Conservation (phyloP, 345 rosid genomes). For the Eucalyptus sp. region DNA sequence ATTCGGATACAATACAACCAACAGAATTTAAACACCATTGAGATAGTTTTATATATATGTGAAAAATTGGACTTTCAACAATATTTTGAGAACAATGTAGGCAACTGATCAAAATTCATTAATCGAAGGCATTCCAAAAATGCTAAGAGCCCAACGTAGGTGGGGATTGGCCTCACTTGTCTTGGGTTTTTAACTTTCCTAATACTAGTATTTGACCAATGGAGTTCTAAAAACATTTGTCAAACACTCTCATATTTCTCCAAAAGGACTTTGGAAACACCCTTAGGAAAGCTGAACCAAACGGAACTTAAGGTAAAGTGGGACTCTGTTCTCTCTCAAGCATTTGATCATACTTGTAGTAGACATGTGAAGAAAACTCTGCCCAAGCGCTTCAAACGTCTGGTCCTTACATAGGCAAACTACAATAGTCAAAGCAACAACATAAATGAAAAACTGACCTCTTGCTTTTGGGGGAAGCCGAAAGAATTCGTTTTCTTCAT, state of each 20-base stretch:
- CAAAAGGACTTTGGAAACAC: rapidly evolving
- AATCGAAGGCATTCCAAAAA: no score
- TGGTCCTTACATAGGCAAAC: background rate
- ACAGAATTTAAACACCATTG: background rate
- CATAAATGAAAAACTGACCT: background rate
- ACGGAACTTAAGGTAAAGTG: background rate
- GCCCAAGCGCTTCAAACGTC: background rate
- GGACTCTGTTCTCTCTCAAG: background rate
- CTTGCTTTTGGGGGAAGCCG: background rate
- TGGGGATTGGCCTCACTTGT: no score
- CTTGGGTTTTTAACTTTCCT: no score
- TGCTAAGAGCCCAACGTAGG: no score
- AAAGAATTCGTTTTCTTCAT: background rate
- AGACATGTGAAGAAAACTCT: background rate
- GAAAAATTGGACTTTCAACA: no score
- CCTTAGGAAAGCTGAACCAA: no score
- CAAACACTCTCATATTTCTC: no score
- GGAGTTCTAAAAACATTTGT: no score
- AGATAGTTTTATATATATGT: no score
- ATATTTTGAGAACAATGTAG: no score
- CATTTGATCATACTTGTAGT: background rate
- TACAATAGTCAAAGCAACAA: background rate
- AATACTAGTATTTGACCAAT: no score
- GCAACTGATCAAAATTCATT: no score
- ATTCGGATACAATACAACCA: background rate